Percentiles rank a stretch among this genome's conserved stretches.
Evolutionary conservation across 176 grass and related monocot genomes (phyloP).

Genomic region (Musa schizocarpa): DNA sequence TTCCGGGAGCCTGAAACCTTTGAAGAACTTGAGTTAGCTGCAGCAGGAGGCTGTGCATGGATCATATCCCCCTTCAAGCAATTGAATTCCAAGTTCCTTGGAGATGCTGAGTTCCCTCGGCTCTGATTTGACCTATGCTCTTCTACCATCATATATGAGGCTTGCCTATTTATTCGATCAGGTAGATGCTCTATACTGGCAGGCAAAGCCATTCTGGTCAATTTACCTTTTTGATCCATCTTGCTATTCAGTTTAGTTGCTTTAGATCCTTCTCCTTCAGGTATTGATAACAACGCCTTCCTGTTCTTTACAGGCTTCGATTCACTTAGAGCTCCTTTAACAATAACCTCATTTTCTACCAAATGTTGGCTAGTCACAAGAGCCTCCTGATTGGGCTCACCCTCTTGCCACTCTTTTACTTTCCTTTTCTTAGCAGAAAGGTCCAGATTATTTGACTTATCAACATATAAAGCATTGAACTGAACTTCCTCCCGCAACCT

Average conservation of each 20-base stretch:
- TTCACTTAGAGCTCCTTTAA: slow-evolving; percentile 32
- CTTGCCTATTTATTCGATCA: slow-evolving; percentile 27
- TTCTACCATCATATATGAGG: neutral
- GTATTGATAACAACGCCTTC: slow-evolving; percentile 13
- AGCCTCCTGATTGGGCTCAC: slow-evolving; percentile 20
- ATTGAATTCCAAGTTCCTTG: slow-evolving; percentile 24
- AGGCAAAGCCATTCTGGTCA: slow-evolving; percentile 12
- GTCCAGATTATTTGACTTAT: slow-evolving; percentile 24
- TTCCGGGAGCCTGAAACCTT: slow-evolving; percentile 48
- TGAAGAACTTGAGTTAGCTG: slow-evolving; percentile 51
- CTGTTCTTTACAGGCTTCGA: slow-evolving; percentile 27
- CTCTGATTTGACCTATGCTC: slow-evolving; percentile 7
- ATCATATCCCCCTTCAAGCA: slow-evolving; percentile 21
- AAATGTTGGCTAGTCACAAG: slow-evolving; percentile 9
- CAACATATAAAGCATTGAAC: slow-evolving; percentile 22
- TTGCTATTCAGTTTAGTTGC: slow-evolving; percentile 15
- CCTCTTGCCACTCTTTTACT: slow-evolving; percentile 26
- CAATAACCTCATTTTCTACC: slow-evolving; percentile 9
- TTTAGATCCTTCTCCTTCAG: slow-evolving; percentile 30
- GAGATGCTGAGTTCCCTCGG: slow-evolving; percentile 20
- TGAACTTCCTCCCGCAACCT: slow-evolving; percentile 24
- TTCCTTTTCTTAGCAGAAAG: slow-evolving; percentile 40
- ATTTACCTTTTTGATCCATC: slow-evolving; percentile 9
- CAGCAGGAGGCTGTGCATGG: slow-evolving; percentile 27
- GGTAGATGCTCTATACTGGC: slow-evolving; percentile 15